phyloP scores from a whole-genome alignment of 108 stramenopile species.

The Conticribra weissflogii region DNA sequence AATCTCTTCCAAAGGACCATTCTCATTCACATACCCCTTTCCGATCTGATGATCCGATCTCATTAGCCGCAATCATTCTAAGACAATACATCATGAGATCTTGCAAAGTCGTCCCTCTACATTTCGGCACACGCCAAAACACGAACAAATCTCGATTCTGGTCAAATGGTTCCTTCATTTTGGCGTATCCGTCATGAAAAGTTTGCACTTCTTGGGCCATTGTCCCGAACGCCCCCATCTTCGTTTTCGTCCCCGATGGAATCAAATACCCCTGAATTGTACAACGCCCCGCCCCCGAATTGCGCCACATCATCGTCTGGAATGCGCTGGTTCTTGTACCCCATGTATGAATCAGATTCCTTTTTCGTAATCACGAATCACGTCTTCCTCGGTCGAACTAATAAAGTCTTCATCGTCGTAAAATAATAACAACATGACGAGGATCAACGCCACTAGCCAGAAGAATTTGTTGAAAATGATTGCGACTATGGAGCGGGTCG shows the following conservation, averaged over 20 bases:
- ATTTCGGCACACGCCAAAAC: slow-evolving; percentile 47
- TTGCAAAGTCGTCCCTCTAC: slow-evolving; percentile 46
- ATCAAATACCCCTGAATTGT: slow-evolving; percentile 2
- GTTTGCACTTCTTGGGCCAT: background rate
- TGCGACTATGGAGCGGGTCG: no score
- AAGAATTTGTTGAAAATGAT: slow-evolving; percentile 12
- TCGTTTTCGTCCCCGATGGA: background rate
- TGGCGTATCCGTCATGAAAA: slow-evolving; percentile 41
- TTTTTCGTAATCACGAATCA: slow-evolving; percentile 9
- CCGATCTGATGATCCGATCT: no score
- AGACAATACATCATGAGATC: slow-evolving; percentile 44
- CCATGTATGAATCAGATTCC: slow-evolving; percentile 26
- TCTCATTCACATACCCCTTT: slow-evolving; percentile 8
- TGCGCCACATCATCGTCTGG: slow-evolving; percentile 36
- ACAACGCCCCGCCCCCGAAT: slow-evolving; percentile 16
- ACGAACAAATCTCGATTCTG: slow-evolving; percentile 21
- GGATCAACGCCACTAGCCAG: slow-evolving; percentile 5
- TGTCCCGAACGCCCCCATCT: background rate
- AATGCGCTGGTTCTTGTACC: slow-evolving; percentile 37
- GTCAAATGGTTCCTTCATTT: slow-evolving; percentile 39
- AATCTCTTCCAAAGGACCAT: slow-evolving; percentile 22
- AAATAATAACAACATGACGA: slow-evolving; percentile 14
- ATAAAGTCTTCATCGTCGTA: slow-evolving; percentile 12
- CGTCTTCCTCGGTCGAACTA: slow-evolving; percentile 4
- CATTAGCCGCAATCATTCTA: slow-evolving; percentile 48